Base-by-base conservation (phyloP, 805 yeast species). In the Lipomyces orientalis region DNA sequence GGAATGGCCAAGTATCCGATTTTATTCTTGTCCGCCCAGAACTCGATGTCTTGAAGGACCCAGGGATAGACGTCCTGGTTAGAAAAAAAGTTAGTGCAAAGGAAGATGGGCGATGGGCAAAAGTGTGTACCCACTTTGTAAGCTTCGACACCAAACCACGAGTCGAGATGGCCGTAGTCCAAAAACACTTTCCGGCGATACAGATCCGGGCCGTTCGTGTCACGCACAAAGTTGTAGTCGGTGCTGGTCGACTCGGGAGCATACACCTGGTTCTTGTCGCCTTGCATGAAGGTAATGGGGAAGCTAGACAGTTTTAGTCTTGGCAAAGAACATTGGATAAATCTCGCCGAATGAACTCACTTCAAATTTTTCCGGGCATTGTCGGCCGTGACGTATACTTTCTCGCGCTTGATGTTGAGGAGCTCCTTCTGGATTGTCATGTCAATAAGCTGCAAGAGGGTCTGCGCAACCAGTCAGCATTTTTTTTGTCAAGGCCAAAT, bases 41-140 rank as follows among this genome's bases (percentile, higher is more conserved):
- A 43, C 49, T 43, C 49, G n/a, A 43, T n/a, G 22, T 43, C 49
- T 43, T 43, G 22, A n/a, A 43, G 22, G 49, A 43, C 49, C 49
- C 49, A 43, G 1, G 49, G 49, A 22, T 43, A 43, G 19, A 43
- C 16, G 10, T 43, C 49, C 49, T 43, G 49, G 29, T 25, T 22
- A n/a, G n/a, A n/a, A n/a, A n/a, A 4, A 8, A 43, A 16, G 49
- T 43, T 22, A 43, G 49, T 43, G n/a, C n/a, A n/a, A n/a, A 25
- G 29, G 29, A 1, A 25, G 29, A 25, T 25, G 29, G 29, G 2
- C 2, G 3, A 25, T 3, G 29, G 29, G 29, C 29, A 37, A 6
- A 5, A 37, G 14, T 22, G 22, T 16, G 16, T 6, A 43, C 49
- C n/a, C 49, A 43, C 49, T 2, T 43, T 43, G 49, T n/a, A 43